Percentiles rank a stretch among this genome's conserved stretches.
phyloP scores from a whole-genome alignment of 2,329 filamentous ascomycete species.

The Cytospora leucostoma region DNA sequence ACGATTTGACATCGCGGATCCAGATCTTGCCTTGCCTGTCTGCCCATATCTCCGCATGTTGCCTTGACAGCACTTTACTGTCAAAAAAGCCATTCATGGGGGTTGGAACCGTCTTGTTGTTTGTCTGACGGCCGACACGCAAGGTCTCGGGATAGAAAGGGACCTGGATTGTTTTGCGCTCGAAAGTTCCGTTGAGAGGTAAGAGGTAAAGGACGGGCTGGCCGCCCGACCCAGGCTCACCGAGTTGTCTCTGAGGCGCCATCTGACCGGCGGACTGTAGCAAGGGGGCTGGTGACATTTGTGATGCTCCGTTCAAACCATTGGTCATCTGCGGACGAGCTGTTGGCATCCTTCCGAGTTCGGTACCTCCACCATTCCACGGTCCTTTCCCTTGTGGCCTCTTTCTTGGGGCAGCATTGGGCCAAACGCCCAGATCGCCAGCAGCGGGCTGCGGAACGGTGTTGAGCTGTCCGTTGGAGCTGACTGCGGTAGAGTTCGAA shows the following conservation, averaged over 20 bases:
- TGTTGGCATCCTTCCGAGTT: slow-evolving; percentile 47
- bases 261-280: slow-evolving; percentile 43
- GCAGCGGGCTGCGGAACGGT: slow-evolving; percentile 49
- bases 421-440: slow-evolving; percentile 55
- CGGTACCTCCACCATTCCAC: slow-evolving; percentile 50
- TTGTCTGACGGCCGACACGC: slow-evolving; percentile 93
- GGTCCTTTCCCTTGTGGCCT: slow-evolving; percentile 52
- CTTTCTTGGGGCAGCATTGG: slow-evolving; percentile 53
- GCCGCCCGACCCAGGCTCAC: slow-evolving; percentile 61
- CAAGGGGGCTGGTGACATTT: slow-evolving; percentile 42
- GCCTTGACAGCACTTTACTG: slow-evolving; percentile 93
- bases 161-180: slow-evolving; percentile 92
- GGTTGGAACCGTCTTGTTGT: slow-evolving; percentile 92
- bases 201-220: slow-evolving; percentile 82
- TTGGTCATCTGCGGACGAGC: slow-evolving; percentile 43
- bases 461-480: slow-evolving; percentile 63
- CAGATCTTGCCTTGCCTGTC: slow-evolving; percentile 81
- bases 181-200: slow-evolving; percentile 94
- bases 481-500: slow-evolving; percentile 64
- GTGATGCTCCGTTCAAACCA: slow-evolving; percentile 46
- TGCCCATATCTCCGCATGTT: slow-evolving; percentile 97
- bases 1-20: slow-evolving; percentile 97
- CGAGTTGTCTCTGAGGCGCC: slow-evolving; percentile 58
- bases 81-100: slow-evolving; percentile 94
- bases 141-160: slow-evolving; percentile 93